Conservation (phyloP, 257 asterid genomes). For the Cordia subcordata region DNA sequence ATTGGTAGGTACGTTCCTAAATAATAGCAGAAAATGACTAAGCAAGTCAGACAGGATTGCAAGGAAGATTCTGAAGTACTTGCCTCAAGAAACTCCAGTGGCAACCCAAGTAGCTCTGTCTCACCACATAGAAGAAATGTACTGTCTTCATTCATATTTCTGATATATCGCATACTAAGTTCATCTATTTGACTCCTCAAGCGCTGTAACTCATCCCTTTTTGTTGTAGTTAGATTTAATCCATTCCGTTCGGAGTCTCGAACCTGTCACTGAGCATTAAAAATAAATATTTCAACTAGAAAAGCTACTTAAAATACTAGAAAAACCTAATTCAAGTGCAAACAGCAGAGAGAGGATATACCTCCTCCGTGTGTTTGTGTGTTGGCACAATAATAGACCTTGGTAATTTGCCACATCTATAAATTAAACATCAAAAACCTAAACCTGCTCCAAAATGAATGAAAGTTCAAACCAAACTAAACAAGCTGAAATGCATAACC, state of each 20-base stretch:
- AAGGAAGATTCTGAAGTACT: constrained; percentile 4
- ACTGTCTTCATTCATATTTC: constrained; percentile 63
- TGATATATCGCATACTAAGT: constrained; percentile 71
- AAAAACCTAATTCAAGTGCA: neutral
- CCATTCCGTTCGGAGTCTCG: constrained; percentile 93
- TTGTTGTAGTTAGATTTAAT: constrained; percentile 67
- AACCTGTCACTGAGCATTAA: constrained; percentile 87
- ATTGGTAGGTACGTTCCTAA: neutral
- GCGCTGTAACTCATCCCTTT: constrained; percentile 85
- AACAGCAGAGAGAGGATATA: neutral
- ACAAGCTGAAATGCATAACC: too few relatives aligned
- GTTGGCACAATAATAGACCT: too few relatives aligned
- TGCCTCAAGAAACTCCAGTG: constrained; percentile 76
- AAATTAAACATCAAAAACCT: too few relatives aligned
- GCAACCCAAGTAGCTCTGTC: constrained; percentile 77
- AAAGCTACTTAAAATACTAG: constrained; percentile 4
- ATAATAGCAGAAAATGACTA: neutral
- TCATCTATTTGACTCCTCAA: constrained; percentile 72
- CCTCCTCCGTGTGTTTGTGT: too few relatives aligned
- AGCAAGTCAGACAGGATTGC: constrained; percentile 2
- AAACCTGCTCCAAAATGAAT: too few relatives aligned
- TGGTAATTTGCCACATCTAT: too few relatives aligned
- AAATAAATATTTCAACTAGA: constrained; percentile 38
- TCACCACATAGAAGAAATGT: constrained; percentile 61
- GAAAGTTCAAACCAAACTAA: too few relatives aligned